Conservation (phyloP, 495 filamentous ascomycete species). For the Gamarada debralockiae region DNA sequence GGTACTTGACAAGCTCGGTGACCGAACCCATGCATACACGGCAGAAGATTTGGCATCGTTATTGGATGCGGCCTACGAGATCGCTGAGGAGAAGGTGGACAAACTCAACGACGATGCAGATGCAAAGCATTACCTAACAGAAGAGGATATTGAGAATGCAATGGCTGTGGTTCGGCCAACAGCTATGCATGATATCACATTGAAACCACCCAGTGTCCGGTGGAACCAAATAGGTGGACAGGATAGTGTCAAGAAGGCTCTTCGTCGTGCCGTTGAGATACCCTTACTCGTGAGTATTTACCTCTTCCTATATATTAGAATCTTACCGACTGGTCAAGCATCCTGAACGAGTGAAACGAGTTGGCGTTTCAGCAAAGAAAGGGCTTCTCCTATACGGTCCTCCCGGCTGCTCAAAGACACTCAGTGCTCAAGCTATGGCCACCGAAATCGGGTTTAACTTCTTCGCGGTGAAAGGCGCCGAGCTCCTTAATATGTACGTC, state of each 20-base stretch:
- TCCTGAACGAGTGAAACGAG: constrained; percentile 53
- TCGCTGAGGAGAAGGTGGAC: constrained; percentile 25
- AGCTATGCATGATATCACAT: constrained; percentile 85
- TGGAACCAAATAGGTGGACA: constrained; percentile 94
- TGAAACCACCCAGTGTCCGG: constrained; percentile 79
- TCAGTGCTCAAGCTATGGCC: constrained; percentile 88
- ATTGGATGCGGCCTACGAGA: constrained; percentile 32
- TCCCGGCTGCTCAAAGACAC: constrained; percentile 93
- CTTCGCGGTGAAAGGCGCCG: constrained; percentile 92
- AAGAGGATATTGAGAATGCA: constrained; percentile 40
- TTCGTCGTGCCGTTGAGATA: constrained; percentile 61
- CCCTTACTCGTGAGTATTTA: constrained; percentile 54
- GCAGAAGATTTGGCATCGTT: constrained; percentile 43
- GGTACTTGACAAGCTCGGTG: constrained; percentile 39
- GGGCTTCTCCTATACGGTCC: constrained; percentile 92
- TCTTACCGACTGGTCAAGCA: constrained; percentile 33
- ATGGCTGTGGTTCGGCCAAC: constrained; percentile 59
- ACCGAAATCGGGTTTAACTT: constrained; percentile 93
- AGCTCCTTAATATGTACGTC: constrained; percentile 95
- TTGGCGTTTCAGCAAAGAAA: constrained; percentile 65
- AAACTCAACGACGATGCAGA: constrained; percentile 18
- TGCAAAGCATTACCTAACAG: constrained; percentile 25
- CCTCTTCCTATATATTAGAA: background rate
- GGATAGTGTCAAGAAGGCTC: constrained; percentile 65
- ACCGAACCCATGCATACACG: constrained; percentile 52